phyloP scores from a whole-genome alignment of 345 rosid species.

The Gossypium herbaceum region DNA sequence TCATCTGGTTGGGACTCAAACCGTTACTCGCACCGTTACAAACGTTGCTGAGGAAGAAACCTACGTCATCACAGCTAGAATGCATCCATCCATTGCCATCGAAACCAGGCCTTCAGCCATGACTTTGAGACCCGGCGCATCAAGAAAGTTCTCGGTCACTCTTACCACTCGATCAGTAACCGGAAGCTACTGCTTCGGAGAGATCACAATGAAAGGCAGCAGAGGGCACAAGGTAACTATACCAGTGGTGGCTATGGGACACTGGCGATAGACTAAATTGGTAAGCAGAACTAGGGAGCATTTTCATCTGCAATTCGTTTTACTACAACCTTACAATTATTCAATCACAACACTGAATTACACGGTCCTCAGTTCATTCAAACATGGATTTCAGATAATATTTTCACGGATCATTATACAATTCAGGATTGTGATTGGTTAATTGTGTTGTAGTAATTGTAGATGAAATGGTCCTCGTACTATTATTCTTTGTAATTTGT shows the following conservation, averaged over 20 bases:
- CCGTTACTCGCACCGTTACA: conserved; percentile 67
- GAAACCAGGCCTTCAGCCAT: conserved; percentile 84
- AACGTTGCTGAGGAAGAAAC: conserved; percentile 92
- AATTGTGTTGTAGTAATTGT: neutral
- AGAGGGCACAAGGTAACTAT: conserved; percentile 84
- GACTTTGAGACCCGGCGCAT: conserved; percentile 68
- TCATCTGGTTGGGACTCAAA: conserved; percentile 65
- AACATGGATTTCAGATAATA: neutral
- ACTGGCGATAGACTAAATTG: conserved; percentile 39
- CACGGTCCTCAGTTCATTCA: neutral
- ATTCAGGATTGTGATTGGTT: conserved; percentile 1
- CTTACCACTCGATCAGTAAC: conserved; percentile 66
- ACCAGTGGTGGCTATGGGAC: conserved; percentile 85
- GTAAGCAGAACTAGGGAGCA: conserved; percentile 6
- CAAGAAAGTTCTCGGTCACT: conserved; percentile 56
- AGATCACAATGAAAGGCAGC: conserved; percentile 82
- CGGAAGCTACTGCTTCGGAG: conserved; percentile 78
- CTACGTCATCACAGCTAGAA: conserved; percentile 64
- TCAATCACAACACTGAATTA: neutral
- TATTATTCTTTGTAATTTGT: conserved; percentile 62
- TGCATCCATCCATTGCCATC: conserved; percentile 81
- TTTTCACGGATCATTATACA: neutral
- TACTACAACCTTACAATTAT: conserved; percentile 1
- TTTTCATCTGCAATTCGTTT: neutral
- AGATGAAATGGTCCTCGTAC: neutral